These are phyloP conservation scores for Monascus purpureus DNA, from an alignment of 495 filamentous ascomycete genomes.

Conservation along the genomic window DNA sequence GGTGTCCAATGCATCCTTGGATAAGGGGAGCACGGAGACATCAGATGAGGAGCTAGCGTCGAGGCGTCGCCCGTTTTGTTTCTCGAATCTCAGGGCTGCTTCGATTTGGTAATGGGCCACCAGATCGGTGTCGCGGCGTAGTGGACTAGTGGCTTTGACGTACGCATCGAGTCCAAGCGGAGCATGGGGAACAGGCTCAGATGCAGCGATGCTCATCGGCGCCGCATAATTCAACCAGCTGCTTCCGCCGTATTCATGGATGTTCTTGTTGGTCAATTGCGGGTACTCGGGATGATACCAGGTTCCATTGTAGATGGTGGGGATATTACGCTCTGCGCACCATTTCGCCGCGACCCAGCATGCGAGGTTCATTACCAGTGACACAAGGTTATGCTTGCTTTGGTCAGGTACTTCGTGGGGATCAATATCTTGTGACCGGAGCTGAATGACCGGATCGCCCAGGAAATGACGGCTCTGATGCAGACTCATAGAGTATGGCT, in stretches of 20 bases:
- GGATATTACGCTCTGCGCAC: constrained; percentile 61
- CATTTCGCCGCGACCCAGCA: constrained; percentile 59
- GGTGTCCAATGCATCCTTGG: constrained; percentile 36
- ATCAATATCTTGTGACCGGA: constrained; percentile 14
- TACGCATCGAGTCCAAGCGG: constrained; percentile 57
- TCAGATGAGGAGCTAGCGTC: constrained; percentile 27
- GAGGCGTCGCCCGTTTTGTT: constrained; percentile 36
- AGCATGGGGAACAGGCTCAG: constrained; percentile 38
- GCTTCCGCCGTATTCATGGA: constrained; percentile 18
- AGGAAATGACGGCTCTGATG: constrained; percentile 20
- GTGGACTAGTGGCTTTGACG: constrained; percentile 68
- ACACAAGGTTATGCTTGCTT: constrained; percentile 32
- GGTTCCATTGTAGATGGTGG: constrained; percentile 61
- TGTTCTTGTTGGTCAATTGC: constrained; percentile 21
- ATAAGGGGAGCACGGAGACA: constrained; percentile 47
- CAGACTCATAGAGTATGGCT: constrained; percentile 17
- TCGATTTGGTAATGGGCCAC: constrained; percentile 89
- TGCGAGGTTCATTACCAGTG: constrained; percentile 64
- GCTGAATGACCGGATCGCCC: constrained; percentile 41
- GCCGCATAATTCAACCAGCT: constrained; percentile 17
- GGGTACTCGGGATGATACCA: constrained; percentile 43
- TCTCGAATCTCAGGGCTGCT: constrained; percentile 60
- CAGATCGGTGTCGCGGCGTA: constrained; percentile 73
- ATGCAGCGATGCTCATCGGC: constrained; percentile 37
- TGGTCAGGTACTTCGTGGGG: constrained; percentile 26